Percentiles rank a stretch among this genome's conserved stretches.
phyloP scores from a whole-genome alignment of 129 eudicot species.

The Deinandra increscens region DNA sequence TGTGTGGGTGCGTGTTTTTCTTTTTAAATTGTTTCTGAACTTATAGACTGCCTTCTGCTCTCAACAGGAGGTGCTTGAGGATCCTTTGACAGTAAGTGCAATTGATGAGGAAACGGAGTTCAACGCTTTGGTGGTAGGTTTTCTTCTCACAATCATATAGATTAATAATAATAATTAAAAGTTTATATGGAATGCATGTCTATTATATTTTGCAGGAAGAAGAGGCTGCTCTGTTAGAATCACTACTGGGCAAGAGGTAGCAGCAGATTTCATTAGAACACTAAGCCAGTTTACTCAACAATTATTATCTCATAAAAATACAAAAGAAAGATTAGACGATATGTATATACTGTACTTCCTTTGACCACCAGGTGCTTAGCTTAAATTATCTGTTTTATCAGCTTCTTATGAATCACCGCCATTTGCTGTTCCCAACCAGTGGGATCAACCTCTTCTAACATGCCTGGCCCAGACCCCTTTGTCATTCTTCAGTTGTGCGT shows the following conservation, averaged over 20 bases:
- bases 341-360: conserved; percentile 14
- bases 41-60: not conserved
- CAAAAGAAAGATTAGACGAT: not conserved
- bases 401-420: no score
- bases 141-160: not conserved
- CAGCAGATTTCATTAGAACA: conserved; percentile 21
- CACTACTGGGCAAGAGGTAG: conserved; percentile 55
- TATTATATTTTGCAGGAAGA: conserved; percentile 58
- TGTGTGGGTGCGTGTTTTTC: not conserved
- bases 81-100: conserved; percentile 68
- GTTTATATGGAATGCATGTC: not conserved
- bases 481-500: no score
- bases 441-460: no score
- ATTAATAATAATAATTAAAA: not conserved
- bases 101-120: conserved; percentile 98
- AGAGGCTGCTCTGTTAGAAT: conserved; percentile 75
- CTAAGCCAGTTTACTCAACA: conserved; percentile 2
- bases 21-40: not conserved
- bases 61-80: conserved; percentile 83
- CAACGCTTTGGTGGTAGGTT: conserved; percentile 87
- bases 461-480: no score
- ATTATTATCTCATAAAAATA: not conserved
- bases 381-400: no score
- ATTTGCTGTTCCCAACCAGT: no score
- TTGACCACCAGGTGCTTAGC: no score